Base-by-base conservation (phyloP, 2,329 filamentous ascomycete genomes). In the Apiospora phragmitis region DNA sequence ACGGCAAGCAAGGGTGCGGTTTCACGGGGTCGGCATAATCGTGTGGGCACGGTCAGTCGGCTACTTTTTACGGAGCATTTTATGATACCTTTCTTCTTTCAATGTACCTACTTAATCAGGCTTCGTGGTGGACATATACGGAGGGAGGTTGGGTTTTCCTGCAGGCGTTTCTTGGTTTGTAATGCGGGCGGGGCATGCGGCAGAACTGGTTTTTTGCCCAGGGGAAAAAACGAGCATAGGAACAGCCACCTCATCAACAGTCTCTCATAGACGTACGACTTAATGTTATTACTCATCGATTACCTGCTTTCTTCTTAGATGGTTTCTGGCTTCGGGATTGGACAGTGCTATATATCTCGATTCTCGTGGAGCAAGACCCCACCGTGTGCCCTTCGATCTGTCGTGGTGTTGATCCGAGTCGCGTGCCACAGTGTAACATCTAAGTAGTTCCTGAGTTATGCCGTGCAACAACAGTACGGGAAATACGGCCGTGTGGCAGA, bases 1-100 rank as follows among this genome's bases (percentile, higher is more conserved):
- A 69, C 35, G 76, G 76, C 16, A 77, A 77, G 69, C 74, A 74
- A 2, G 76, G 76, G 2, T 78, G 76, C 62, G 75, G 75, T 9
- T 76, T 76, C 55, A 35, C 42, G 55, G 32, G 32, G 12, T 3
- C 49, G 7, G 51, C 51, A 21, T 59, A 35, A 59, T 32, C 16
- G 16, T 5, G 21, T 24, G n/a, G 47, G 11, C n/a, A 24, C 42
- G 42, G 43, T n/a, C 18, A 6, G 41, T 14, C 41, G 41, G 41
- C 2, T 42, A n/a, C n/a, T n/a, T n/a, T n/a, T n/a, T n/a, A n/a
- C n/a, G n/a, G n/a, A n/a, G n/a, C n/a, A n/a, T n/a, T n/a, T n/a
- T n/a, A n/a, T n/a, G n/a, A n/a, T n/a, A n/a, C n/a, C 38, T 1
- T 12, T 12, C 38, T 8, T 3, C 43, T 47, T 47, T 47, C 18